Evolutionary conservation across 2,329 filamentous ascomycete species (phyloP).

Genomic region (Neonectria ditissima): DNA sequence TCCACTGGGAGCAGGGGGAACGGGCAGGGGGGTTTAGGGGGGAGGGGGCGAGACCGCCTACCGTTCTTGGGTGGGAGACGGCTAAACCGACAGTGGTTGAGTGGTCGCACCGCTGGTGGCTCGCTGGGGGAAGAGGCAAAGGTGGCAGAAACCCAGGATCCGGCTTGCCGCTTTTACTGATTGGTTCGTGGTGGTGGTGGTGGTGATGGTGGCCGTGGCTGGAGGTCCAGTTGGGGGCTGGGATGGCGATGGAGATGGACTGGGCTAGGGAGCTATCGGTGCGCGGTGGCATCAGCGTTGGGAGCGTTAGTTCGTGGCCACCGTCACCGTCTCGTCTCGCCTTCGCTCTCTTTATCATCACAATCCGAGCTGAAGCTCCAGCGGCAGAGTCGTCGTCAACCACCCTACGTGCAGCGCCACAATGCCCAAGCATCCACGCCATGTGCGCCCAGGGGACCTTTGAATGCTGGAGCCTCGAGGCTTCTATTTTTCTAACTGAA

Average conservation of each 20-base stretch:
- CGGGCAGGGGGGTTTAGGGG: constrained; percentile 28
- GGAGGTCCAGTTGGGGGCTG: constrained; percentile 33
- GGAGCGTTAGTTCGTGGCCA: constrained; percentile 18
- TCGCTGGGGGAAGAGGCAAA: constrained; percentile 32
- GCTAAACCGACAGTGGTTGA: constrained; percentile 32
- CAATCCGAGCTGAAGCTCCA: neutral
- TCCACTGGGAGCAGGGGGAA: constrained; percentile 28
- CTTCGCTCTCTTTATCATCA: constrained; percentile 22
- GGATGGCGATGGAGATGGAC: constrained; percentile 33
- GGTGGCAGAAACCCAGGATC: constrained; percentile 39
- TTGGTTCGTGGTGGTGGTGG: constrained; percentile 51
- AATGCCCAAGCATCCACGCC: constrained; percentile 33
- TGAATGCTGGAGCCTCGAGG: constrained; percentile 44
- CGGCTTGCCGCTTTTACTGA: constrained; percentile 50
- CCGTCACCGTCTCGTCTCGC: constrained; percentile 19
- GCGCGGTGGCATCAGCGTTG: constrained; percentile 12
- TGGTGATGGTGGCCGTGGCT: constrained; percentile 44
- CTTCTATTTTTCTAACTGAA: constrained; percentile 41
- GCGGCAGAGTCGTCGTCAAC: constrained; percentile 41
- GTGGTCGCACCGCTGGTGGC: constrained; percentile 6
- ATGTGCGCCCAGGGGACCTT: constrained; percentile 43
- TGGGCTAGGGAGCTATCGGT: constrained; percentile 30
- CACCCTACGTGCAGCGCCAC: constrained; percentile 36
- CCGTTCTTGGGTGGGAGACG: constrained; percentile 36
- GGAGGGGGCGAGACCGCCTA: constrained; percentile 45